Base-by-base conservation (phyloP, 2,329 filamentous ascomycete genomes). In the Didymella glomerata region DNA sequence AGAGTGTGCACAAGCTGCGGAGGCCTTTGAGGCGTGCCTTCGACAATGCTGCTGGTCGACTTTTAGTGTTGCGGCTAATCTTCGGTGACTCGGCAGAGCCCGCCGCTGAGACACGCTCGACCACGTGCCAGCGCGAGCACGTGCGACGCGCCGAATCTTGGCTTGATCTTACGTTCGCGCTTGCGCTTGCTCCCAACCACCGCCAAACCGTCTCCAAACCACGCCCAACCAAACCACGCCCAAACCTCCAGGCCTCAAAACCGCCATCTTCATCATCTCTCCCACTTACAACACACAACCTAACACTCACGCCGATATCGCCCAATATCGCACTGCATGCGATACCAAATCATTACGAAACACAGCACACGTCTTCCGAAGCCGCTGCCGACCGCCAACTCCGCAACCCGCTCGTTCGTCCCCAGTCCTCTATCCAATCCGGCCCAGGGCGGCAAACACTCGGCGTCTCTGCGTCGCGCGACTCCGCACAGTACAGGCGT, bases 331-430 rank as follows among this genome's bases (percentile, higher is more conserved):
- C 16, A 4, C 16, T n/a, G 32, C 32, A 36, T 36, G 32, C 4
- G 4, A 36, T 7, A n/a, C n/a, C 14, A 18, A 3, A 5, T 9
- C n/a, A 38, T 7, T 7, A 38, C 36, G n/a, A 38, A 8, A 11
- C 36, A 10, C 36, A 38, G 36, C 4, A 38, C n/a, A 38, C n/a
- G 36, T 38, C 36, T 38, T 38, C 36, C 36, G 36, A 38, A 38
- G 36, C 36, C n/a, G 36, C 36, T 38, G 36, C 36, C 36, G n/a
- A 18, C n/a, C n/a, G 36, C n/a, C 36, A 11, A 38, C 48, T 42
- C 48, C n/a, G 24, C 48, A 50, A 50, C 48, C 48, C 36, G 48
- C 36, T 50, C 48, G 48, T 18, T 41, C 34, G 48, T 42, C 48
- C 48, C 16, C 48, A 50, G 48, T 50, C 24, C 48, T 50, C 36